Percentiles rank a stretch among this genome's conserved stretches.
Conservation (phyloP, 2,329 filamentous ascomycete species). For the Colletotrichum sojae region DNA sequence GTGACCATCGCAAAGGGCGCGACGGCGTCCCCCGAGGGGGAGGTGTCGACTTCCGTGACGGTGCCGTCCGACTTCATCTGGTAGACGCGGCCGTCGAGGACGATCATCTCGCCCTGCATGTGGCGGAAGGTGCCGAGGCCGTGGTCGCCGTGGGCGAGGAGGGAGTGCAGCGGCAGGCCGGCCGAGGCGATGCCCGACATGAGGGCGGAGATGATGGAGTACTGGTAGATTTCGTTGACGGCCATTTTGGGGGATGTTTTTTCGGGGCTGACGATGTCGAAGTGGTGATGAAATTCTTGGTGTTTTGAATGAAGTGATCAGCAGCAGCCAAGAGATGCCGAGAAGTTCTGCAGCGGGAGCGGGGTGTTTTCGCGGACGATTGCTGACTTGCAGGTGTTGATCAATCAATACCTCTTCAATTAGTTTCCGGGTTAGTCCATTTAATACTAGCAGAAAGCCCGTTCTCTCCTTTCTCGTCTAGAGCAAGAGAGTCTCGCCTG, state of each 20-base stretch:
- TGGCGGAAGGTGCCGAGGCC: constrained; percentile 52
- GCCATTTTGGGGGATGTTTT: constrained; percentile 43
- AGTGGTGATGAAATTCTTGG: no score
- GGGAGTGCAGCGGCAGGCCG: constrained; percentile 47
- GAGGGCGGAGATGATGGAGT: constrained; percentile 52
- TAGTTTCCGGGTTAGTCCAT: no score
- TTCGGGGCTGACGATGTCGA: not conserved
- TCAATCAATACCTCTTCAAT: no score
- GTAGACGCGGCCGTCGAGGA: constrained; percentile 50
- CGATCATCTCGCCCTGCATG: constrained; percentile 54
- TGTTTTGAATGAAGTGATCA: not conserved
- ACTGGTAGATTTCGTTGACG: constrained; percentile 52
- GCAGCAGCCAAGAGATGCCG: not conserved
- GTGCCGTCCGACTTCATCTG: constrained; percentile 54
- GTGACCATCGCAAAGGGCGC: constrained; percentile 53
- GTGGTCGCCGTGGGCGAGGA: constrained; percentile 51
- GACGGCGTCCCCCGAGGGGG: constrained; percentile 42
- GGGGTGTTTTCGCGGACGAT: not conserved
- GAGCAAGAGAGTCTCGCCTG: no score
- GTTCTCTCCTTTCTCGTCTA: no score
- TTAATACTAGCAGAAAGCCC: no score
- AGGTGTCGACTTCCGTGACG: constrained; percentile 44
- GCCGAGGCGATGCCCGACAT: constrained; percentile 53
- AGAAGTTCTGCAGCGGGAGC: not conserved
- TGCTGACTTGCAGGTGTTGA: no score